Evolutionary conservation across 345 rosid species (phyloP), one percentile per base, ranked within the genome.

Genomic region (Ailanthus altissimus): DNA sequence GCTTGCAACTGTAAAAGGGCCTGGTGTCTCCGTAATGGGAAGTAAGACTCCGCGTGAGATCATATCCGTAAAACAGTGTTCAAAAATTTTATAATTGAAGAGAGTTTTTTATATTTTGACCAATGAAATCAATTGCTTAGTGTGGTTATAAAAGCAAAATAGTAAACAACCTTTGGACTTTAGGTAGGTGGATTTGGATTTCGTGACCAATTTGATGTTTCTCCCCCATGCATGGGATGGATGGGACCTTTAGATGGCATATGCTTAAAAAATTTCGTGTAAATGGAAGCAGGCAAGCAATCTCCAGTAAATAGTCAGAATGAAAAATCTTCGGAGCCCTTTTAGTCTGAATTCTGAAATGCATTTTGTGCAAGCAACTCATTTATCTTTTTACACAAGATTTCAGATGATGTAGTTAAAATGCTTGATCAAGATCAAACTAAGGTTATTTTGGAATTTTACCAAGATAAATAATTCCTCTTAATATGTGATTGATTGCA

Each of bases 91-190:
- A 32, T 32, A 32, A 32, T 3, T 32, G 38, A 32, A 32, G 38
- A 32, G 38, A 32, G 38, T 32, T 32, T 2, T 6, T 36, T 21
- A 13, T 46, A 38, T 46, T 38, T 50, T 38, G 38, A 47, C 79
- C 14, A 80, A 51, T 70, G 43, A 36, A 54, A 20, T 63, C 23
- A 25, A 50, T 80, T 70, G 72, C 83, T 75, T 74, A 51, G 49
- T 11, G 26, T 2, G 8, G 26, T 69, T 46, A 12, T 16, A 26
- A 58, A 43, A 73, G 75, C 54, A 72, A n/a, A n/a, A 72, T 42
- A 57, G 65, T 23, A 72, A n/a, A 7, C 42, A 25, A 23, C 38
- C 38, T 21, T 25, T 15, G 3, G 36, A 67, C 57, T 25, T 50
- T 43, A 16, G 49, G 42, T 43, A 40, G 12, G 38, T 59, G 28